These are phyloP conservation scores for Rhipidocladum racemiflorum DNA, from an alignment of 176 grass and related monocot species.

Conservation along the genomic window DNA sequence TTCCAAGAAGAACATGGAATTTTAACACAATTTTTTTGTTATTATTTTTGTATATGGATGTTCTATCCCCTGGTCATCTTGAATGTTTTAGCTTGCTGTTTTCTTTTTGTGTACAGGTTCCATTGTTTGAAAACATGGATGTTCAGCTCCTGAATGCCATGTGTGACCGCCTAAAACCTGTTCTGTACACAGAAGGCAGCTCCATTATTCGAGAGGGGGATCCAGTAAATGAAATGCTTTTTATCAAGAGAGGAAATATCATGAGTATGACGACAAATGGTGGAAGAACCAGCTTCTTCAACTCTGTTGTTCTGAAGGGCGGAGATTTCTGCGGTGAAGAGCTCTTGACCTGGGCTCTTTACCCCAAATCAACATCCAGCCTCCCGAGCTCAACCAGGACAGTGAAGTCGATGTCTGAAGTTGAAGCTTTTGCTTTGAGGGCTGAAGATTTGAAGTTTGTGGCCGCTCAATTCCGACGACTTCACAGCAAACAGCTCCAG, in stretches of 20 bases:
- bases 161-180: conserved; percentile 73
- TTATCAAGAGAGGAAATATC: conserved; percentile 78
- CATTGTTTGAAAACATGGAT: conserved; percentile 90
- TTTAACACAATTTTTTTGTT: not conserved
- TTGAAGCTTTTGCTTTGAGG: conserved; percentile 78
- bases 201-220: conserved; percentile 75
- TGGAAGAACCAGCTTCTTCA: conserved; percentile 85
- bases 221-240: conserved; percentile 81
- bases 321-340: conserved; percentile 91
- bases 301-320: conserved; percentile 59
- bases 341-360: conserved; percentile 91
- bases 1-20: not conserved
- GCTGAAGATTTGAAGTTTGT: conserved; percentile 90
- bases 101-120: conserved; percentile 51
- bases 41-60: not conserved
- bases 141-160: conserved; percentile 79
- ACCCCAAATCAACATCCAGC: conserved; percentile 54
- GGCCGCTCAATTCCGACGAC: conserved; percentile 65
- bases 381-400: conserved; percentile 85
- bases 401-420: conserved; percentile 73
- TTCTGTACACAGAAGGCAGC: conserved; percentile 76
- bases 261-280: conserved; percentile 80
- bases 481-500: conserved; percentile 75
- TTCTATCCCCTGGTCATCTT: not conserved
- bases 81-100: not conserved